Conservation (phyloP, 768 basidiomycete genomes). For the Russula foetens region DNA sequence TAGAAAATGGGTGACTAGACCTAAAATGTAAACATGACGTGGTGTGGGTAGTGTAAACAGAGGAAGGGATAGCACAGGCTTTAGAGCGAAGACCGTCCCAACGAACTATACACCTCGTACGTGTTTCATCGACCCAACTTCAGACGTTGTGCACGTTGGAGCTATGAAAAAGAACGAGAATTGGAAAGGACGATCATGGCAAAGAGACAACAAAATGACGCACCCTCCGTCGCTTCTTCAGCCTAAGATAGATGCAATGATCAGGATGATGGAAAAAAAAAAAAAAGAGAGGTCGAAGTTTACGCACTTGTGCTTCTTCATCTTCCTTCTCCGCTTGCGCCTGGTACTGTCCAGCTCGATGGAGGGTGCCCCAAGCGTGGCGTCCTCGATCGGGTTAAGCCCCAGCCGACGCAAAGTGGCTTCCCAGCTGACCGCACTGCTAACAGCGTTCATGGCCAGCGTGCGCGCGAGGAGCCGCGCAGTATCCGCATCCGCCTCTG, state of each 20-base stretch:
- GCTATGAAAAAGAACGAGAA: not conserved
- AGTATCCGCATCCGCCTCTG: constrained; percentile 72
- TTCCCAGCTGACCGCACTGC: constrained; percentile 61
- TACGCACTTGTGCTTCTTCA: constrained; percentile 93
- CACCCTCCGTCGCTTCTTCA: constrained; percentile 87
- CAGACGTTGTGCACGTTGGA: constrained; percentile 17
- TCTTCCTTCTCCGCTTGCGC: constrained; percentile 86
- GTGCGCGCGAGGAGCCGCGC: constrained; percentile 74
- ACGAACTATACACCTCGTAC: not conserved
- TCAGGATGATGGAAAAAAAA: not conserved
- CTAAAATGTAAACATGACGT: not conserved
- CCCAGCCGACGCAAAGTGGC: constrained; percentile 57
- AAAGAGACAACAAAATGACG: constrained; percentile 22
- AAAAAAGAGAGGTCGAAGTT: constrained; percentile 3
- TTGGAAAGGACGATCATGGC: not conserved
- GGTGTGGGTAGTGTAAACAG: not conserved
- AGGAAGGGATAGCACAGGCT: not conserved
- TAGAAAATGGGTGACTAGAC: not conserved
- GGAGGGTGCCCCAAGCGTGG: constrained; percentile 51
- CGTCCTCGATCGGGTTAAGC: constrained; percentile 43
- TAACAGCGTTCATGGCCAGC: constrained; percentile 58
- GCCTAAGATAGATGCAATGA: constrained; percentile 34
- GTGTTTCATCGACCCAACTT: constrained; percentile 17
- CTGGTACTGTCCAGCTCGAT: constrained; percentile 73
- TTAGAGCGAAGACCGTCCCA: not conserved